Base-by-base conservation (phyloP, 2,329 filamentous ascomycete genomes). In the Pseudocercospora fijiensis region DNA sequence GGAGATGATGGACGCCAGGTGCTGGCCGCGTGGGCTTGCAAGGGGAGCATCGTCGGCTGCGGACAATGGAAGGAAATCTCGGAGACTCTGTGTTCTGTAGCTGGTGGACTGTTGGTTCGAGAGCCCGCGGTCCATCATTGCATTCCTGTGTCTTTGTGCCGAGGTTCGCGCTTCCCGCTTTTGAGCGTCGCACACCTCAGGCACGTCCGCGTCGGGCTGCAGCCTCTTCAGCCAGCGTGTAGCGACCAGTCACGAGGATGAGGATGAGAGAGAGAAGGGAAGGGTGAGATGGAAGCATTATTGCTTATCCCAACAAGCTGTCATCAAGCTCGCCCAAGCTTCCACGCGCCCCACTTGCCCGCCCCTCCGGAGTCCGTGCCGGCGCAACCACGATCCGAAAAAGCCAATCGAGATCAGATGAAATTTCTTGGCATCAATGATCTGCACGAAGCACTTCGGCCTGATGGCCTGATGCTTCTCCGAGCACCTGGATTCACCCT, bases 21-120 rank as follows among this genome's bases (percentile, higher is more conserved):
- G 74, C 57, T 80, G 78, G 1, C 79, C 79, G n/a, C 80, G 78
- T 27, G 79, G 79, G 0, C 79, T 78, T 4, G 82, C 70, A 2
- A 75, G 67, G 3, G 72, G 61, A 8, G 64, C 52, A 45, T 62
- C 60, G 18, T 80, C 79, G 28, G 75, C 74, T 24, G 62, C 33
- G 30, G 74, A 74, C 5, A 80, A 72, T 8, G 79, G 78, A 7
- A 81, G 75, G 65, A 80, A 82, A 63, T 75, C 74, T 47, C 68
- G 70, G 10, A 73, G 60, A 5, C 67, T 65, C 7, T 65, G 62
- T 47, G 70, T 70, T 58, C 71, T 67, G 61, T 72, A 72, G 51
- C 22, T 47, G 26, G 56, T 47, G 26, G 56, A 27, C 5, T 52
- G 56, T 33, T 53, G 26, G 47, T 58, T 45, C 26, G 61, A 63